phyloP scores from a whole-genome alignment of 805 yeast genomes.

The Ogataea degrootiae region DNA sequence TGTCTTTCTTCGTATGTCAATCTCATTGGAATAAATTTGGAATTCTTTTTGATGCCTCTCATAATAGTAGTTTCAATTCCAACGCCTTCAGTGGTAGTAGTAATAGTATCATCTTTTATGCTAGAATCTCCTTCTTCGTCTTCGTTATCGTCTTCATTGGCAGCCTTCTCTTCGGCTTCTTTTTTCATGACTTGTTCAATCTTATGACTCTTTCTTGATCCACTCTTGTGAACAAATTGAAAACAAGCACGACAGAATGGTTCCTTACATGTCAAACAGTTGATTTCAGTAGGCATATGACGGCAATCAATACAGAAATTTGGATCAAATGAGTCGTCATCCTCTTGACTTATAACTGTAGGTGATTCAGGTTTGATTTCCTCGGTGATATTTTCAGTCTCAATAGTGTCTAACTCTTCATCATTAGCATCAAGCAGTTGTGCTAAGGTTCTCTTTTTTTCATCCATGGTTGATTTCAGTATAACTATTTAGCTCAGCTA shows the following conservation, averaged over 20 bases:
- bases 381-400: neutral
- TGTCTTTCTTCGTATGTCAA: constrained; percentile 66
- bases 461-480: constrained; percentile 1
- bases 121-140: constrained; percentile 3
- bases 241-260: constrained; percentile 67
- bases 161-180: constrained; percentile 14
- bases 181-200: constrained; percentile 21
- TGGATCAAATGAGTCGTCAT: constrained; percentile 30
- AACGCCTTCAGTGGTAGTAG: constrained; percentile 15
- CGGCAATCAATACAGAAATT: constrained; percentile 63
- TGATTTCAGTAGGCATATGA: constrained; percentile 65
- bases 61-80: constrained; percentile 22
- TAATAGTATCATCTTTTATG: constrained; percentile 13
- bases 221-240: constrained; percentile 64
- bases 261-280: constrained; percentile 61
- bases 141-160: constrained; percentile 5
- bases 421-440: constrained; percentile 24
- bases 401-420: constrained; percentile 6
- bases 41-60: constrained; percentile 37
- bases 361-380: constrained; percentile 1
- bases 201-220: constrained; percentile 48
- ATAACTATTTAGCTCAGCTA: too few species aligned
- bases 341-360: constrained; percentile 16
- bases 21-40: constrained; percentile 64
- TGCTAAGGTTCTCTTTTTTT: constrained; percentile 19